Conservation (phyloP, 2,329 filamentous ascomycete species). For the Pseudocercospora macadamiae region DNA sequence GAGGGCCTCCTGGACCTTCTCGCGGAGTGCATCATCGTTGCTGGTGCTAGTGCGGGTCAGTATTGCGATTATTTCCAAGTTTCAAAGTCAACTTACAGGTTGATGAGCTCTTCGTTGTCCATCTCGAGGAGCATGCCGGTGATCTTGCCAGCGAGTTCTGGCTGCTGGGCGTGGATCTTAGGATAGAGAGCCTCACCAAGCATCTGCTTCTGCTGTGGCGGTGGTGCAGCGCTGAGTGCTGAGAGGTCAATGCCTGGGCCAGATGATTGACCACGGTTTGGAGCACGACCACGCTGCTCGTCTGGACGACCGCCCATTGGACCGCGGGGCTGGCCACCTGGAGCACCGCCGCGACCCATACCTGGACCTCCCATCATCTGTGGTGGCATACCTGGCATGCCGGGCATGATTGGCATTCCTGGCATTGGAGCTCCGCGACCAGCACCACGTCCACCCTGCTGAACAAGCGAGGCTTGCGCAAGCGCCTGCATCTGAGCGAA, state of each 20-base stretch:
- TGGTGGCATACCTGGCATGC: constrained; percentile 54
- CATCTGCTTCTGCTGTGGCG: constrained; percentile 95
- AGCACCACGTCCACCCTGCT: constrained; percentile 66
- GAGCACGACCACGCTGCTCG: constrained; percentile 43
- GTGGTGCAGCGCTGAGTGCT: constrained; percentile 57
- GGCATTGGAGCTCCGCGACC: constrained; percentile 69
- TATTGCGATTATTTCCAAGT: constrained; percentile 15
- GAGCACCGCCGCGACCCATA: constrained; percentile 44
- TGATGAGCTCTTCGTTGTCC: constrained; percentile 93
- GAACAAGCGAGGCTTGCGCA: constrained; percentile 77
- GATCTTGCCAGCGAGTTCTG: constrained; percentile 97
- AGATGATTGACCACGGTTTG: constrained; percentile 39
- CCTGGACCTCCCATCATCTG: constrained; percentile 61
- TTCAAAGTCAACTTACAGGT: constrained; percentile 73
- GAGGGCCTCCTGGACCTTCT: constrained; percentile 97
- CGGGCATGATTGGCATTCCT: constrained; percentile 70
- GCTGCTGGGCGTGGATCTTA: constrained; percentile 94
- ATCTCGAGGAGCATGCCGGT: constrained; percentile 99
- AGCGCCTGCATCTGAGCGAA: constrained; percentile 51
- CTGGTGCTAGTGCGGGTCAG: constrained; percentile 67
- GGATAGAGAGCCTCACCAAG: constrained; percentile 97
- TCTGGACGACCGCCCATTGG: constrained; percentile 42
- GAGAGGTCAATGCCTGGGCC: constrained; percentile 52
- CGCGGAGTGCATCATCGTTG: constrained; percentile 83
- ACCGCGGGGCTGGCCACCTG: constrained; percentile 33